Evolutionary conservation across 306 rosid genomes (phyloP).

Genomic region (Gynostemma pentaphyllum): DNA sequence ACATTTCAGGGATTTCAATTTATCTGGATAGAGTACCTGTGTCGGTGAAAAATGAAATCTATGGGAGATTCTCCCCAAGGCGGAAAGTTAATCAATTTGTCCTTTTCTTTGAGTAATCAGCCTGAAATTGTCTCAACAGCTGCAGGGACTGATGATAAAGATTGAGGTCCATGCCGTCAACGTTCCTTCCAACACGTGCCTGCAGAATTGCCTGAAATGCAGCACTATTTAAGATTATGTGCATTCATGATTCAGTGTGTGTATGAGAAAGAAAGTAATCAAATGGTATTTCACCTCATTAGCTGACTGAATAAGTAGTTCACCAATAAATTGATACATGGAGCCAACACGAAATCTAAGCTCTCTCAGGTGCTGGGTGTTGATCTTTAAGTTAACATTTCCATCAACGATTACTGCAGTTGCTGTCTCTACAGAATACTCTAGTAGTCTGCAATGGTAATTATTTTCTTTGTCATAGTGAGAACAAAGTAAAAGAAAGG

Average conservation of each 20-base stretch:
- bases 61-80: background rate
- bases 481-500: background rate
- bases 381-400: constrained; percentile 31
- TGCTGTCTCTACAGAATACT: constrained; percentile 51
- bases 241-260: background rate
- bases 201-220: constrained; percentile 53
- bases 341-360: constrained; percentile 52
- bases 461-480: background rate
- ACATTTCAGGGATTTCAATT: constrained; percentile 4
- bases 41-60: background rate
- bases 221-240: background rate
- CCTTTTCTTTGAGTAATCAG: constrained; percentile 34
- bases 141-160: constrained; percentile 68
- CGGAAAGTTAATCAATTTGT: constrained; percentile 15
- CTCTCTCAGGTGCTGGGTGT: constrained; percentile 47
- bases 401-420: constrained; percentile 51
- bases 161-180: constrained; percentile 82
- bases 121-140: constrained; percentile 61
- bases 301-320: constrained; percentile 52
- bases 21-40: constrained; percentile 2
- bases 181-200: constrained; percentile 74
- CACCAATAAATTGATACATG: constrained; percentile 75
- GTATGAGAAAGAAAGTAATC: background rate
- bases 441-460: constrained; percentile 34
- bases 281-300: constrained; percentile 40